These are phyloP conservation scores for Colletotrichum ledebouriae DNA, from an alignment of 2,329 filamentous ascomycete genomes.

Conservation along the genomic window DNA sequence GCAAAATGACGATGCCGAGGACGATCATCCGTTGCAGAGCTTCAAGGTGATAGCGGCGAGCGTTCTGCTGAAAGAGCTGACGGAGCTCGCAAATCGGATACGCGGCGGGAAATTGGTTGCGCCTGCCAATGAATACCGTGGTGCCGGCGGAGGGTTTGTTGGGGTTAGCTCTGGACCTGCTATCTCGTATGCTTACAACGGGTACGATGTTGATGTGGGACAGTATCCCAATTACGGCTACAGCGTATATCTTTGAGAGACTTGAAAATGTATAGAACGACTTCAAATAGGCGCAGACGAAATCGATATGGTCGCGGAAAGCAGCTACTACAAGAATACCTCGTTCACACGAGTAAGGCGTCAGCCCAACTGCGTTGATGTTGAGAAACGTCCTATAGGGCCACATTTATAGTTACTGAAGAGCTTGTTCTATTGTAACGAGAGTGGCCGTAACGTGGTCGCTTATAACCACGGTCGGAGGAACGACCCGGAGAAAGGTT, in stretches of 20 bases:
- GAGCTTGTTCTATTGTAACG: too few relatives aligned
- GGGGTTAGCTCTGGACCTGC: conserved; percentile 27
- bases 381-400: too few relatives aligned
- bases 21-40: conserved; percentile 47
- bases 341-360: too few relatives aligned
- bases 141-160: conserved; percentile 19
- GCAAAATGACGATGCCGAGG: conserved; percentile 40
- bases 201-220: conserved; percentile 35
- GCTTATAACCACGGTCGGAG: too few relatives aligned
- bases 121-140: not conserved
- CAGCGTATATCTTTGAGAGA: conserved; percentile 12
- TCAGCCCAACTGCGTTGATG: too few relatives aligned
- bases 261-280: not conserved
- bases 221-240: conserved; percentile 39
- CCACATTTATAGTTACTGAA: too few relatives aligned
- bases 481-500: too few relatives aligned
- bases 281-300: too few relatives aligned
- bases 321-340: too few relatives aligned
- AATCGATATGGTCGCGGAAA: too few relatives aligned
- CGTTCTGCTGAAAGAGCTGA: conserved; percentile 51
- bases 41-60: conserved; percentile 56
- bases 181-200: conserved; percentile 25
- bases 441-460: too few relatives aligned
- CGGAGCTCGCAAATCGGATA: conserved; percentile 33
- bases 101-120: conserved; percentile 9